phyloP scores from a whole-genome alignment of 192 early-diverging fungal species.

The Coemansia sp. region DNA sequence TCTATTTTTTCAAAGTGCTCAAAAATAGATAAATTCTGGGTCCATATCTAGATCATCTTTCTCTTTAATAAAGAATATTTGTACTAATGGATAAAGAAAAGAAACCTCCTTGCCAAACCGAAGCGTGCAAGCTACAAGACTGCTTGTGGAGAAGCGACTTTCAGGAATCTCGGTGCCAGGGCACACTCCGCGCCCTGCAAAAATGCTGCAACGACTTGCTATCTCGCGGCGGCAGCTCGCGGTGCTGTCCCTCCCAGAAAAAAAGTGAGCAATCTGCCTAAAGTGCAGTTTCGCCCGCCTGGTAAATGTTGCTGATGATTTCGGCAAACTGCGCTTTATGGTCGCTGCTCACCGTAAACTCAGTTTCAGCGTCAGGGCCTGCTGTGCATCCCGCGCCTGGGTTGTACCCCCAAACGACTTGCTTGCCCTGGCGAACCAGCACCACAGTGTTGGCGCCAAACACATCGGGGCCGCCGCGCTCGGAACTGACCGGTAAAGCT shows the following conservation, averaged over 20 bases:
- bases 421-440: slow-evolving; percentile 26
- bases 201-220: slow-evolving; percentile 42
- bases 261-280: slow-evolving; percentile 3
- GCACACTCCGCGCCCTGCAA: slow-evolving; percentile 26
- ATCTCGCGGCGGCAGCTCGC: slow-evolving; percentile 29
- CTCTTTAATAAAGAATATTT: too few species aligned
- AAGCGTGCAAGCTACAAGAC: slow-evolving; percentile 49
- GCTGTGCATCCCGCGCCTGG: slow-evolving; percentile 25
- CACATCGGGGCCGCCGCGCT: slow-evolving; percentile 28
- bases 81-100: slow-evolving; percentile 13
- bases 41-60: too few species aligned
- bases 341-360: slow-evolving; percentile 1
- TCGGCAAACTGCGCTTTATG: slow-evolving; percentile 29
- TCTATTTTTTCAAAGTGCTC: neutral
- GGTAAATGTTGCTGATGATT: slow-evolving; percentile 14
- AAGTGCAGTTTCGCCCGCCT: slow-evolving; percentile 3
- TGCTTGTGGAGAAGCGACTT: slow-evolving; percentile 50
- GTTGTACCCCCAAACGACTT: slow-evolving; percentile 34
- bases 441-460: slow-evolving; percentile 47
- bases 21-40: slow-evolving; percentile 60
- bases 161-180: slow-evolving; percentile 43
- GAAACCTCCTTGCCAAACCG: slow-evolving; percentile 42
- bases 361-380: slow-evolving; percentile 15
- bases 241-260: slow-evolving; percentile 34
- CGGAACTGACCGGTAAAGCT: slow-evolving; percentile 8